Evolutionary conservation across 768 basidiomycete species (phyloP), one percentile per base, ranked within the genome.

Genomic region (Cystobasidium tubakii): DNA sequence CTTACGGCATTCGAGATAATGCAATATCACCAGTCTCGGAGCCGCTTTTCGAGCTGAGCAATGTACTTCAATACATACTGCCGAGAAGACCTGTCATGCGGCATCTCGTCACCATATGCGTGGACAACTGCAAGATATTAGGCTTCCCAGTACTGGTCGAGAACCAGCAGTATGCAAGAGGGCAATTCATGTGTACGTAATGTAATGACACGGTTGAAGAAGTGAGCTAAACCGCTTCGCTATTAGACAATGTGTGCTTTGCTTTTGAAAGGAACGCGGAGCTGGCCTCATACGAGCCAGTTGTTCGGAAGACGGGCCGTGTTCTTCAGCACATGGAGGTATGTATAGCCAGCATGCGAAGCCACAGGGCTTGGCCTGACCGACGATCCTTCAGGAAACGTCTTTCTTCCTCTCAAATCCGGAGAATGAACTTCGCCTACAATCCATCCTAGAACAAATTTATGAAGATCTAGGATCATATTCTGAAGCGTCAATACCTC

Each of bases 381-480:
- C 57, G 23, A 1, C 42, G 10, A 19, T 10, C 23, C 60, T 92
- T 91, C 87, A 92, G 84, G 94, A 98, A 81, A 91, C 92, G 0
- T 84, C 84, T 19, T 96, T 95, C 19, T 72, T 79, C 80, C 84
- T 99, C 39, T 95, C 94, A 0, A 87, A 87, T 10, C 84, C 88
- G 0, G 81, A 85, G 54, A 88, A 87, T 1, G 88, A 88, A 0
- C 83, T 85, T 25, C 85, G 87, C 1, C 86, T 92, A 36, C 86
- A 89, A 79, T 86, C 89, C 19, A 91, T 98, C 65, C 86, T 98
- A 25, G 95, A 99, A 81, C 94, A 97, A 79, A 84, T 99, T 0
- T 98, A 93, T 77, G 94, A 97, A 79, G 96, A 99, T 78, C 83
- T 99, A 77, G 98, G 97, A 81, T 94, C 92, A 9, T 98, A 95